phyloP scores from a whole-genome alignment of 2,329 filamentous ascomycete genomes.

The Exophiala calicioides region DNA sequence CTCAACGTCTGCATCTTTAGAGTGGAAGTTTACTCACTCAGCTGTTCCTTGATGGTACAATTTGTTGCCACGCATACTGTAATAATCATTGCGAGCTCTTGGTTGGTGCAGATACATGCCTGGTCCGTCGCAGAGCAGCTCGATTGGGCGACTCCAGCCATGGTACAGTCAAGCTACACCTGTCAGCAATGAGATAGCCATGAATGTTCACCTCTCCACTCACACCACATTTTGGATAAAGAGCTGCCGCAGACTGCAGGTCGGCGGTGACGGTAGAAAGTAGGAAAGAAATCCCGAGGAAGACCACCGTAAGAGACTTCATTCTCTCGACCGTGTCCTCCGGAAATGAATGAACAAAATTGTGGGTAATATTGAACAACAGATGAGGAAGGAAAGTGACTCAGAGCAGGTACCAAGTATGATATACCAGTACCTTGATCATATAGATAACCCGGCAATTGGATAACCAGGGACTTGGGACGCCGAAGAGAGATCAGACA shows the following conservation, averaged over 20 bases:
- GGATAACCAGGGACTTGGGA: too few relatives aligned
- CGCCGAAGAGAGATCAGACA: too few relatives aligned
- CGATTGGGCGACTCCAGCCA: slow-evolving; percentile 38
- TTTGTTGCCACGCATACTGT: slow-evolving; percentile 38
- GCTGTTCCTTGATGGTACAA: slow-evolving; percentile 41
- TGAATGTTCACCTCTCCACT: not conserved
- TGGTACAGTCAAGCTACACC: slow-evolving; percentile 14
- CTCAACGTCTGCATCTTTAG: not conserved
- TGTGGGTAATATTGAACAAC: not conserved
- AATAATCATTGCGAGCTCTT: slow-evolving; percentile 36
- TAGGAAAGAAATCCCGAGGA: not conserved
- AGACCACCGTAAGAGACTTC: not conserved
- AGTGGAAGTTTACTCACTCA: slow-evolving; percentile 38
- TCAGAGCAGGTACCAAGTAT: too few relatives aligned
- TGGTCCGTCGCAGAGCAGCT: slow-evolving; percentile 41
- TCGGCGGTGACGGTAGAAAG: slow-evolving; percentile 4
- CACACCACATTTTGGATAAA: slow-evolving; percentile 19
- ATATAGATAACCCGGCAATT: too few relatives aligned
- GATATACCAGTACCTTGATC: too few relatives aligned
- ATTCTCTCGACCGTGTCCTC: too few relatives aligned
- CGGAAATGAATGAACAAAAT: not conserved
- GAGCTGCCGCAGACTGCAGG: slow-evolving; percentile 3
- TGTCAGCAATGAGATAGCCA: slow-evolving; percentile 2
- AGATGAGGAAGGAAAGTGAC: not conserved
- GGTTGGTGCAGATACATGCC: slow-evolving; percentile 44